These are phyloP conservation scores for Evernia prunastri DNA, from an alignment of 495 filamentous ascomycete genomes.

Conservation along the genomic window DNA sequence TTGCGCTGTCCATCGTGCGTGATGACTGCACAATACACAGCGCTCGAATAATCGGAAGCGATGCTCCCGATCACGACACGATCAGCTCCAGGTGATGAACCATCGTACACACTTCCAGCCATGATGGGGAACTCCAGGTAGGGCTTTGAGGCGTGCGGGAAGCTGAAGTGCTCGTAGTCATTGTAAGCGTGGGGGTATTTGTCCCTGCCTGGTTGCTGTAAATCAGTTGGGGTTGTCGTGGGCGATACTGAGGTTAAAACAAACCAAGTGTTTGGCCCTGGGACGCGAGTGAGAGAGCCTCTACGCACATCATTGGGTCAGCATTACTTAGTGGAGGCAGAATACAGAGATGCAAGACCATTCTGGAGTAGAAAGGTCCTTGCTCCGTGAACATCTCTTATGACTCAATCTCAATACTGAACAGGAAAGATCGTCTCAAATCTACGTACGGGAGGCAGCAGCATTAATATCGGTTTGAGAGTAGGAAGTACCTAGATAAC, in stretches of 20 bases:
- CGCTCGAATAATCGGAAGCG: constrained; percentile 24
- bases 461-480: background rate
- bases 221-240: background rate
- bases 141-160: constrained; percentile 26
- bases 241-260: background rate
- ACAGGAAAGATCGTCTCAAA: background rate
- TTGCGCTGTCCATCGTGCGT: constrained; percentile 24
- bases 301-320: background rate
- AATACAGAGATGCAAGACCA: background rate
- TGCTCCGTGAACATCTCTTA: background rate
- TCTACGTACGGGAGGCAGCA: background rate
- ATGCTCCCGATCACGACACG: constrained; percentile 29
- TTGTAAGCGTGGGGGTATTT: constrained; percentile 31
- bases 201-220: constrained; percentile 19
- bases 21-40: constrained; percentile 26
- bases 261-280: background rate
- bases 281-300: background rate
- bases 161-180: constrained; percentile 30
- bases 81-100: constrained; percentile 25
- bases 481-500: background rate
- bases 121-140: constrained; percentile 32
- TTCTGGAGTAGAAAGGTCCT: background rate
- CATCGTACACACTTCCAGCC: constrained; percentile 19
- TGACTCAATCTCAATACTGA: background rate
- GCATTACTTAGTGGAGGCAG: background rate